Percentiles rank a stretch among this genome's conserved stretches.
Conservation (phyloP, 441 rosid species). For the Pelargonium citronellum region DNA sequence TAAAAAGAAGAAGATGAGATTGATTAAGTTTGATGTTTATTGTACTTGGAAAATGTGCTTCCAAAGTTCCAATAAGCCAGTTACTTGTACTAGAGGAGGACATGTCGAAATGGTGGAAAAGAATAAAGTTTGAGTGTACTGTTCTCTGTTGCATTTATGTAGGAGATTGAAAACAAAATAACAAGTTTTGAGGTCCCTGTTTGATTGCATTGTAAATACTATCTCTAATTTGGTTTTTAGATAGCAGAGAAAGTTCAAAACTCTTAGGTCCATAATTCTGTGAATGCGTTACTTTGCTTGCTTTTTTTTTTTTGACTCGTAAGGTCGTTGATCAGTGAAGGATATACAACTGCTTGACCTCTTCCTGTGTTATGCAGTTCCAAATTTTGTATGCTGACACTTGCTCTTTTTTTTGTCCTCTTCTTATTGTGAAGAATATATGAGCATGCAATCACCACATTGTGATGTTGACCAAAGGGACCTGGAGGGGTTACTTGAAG, state of each 20-base stretch:
- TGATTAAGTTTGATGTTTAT: no score
- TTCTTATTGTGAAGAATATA: conserved; percentile 15
- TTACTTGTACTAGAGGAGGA: no score
- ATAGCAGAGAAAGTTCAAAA: background rate
- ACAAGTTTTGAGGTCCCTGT: no score
- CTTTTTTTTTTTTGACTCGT: background rate
- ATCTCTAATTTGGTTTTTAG: background rate
- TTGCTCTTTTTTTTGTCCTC: background rate
- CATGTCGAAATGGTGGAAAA: no score
- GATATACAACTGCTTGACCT: conserved; percentile 3
- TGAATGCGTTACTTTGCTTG: background rate
- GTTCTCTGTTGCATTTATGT: no score
- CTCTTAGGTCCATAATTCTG: background rate
- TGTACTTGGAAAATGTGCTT: no score
- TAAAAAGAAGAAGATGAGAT: no score
- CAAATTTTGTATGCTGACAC: background rate
- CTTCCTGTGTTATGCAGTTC: conserved; percentile 2
- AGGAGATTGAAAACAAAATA: no score
- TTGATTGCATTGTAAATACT: background rate
- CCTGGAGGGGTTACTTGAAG: conserved; percentile 32
- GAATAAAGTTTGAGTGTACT: no score
- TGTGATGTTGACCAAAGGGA: conserved; percentile 18
- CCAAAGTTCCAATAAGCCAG: no score
- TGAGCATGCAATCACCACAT: conserved; percentile 13
- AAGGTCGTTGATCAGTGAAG: background rate